These are phyloP conservation scores for Trametes sp. DNA, from an alignment of 1,284 basidiomycete species.

Conservation along the genomic window DNA sequence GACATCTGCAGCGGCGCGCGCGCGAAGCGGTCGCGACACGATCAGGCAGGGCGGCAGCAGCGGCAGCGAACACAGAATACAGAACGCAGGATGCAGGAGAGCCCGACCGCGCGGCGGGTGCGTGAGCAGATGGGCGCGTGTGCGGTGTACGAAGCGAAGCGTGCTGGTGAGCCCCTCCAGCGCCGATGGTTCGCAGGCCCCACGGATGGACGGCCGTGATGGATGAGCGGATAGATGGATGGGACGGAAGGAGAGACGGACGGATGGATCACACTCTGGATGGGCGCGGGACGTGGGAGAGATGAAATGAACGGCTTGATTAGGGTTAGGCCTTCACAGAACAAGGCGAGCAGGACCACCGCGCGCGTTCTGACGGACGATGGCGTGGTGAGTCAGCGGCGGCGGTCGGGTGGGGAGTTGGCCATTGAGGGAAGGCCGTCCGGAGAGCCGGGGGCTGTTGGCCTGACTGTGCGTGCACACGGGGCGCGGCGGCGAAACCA, in stretches of 20 bases:
- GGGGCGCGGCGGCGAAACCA: conserved; percentile 21
- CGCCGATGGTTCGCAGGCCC: conserved; percentile 17
- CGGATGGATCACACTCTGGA: conserved; percentile 17
- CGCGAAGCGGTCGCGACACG: conserved; percentile 9
- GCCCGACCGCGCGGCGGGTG: conserved; percentile 4
- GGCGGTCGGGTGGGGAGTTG: conserved; percentile 18
- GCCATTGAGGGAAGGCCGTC: conserved; percentile 12
- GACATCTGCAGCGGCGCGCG: conserved; percentile 9
- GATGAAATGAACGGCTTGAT: conserved; percentile 17
- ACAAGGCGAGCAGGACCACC: conserved; percentile 12
- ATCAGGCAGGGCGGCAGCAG: conserved; percentile 8
- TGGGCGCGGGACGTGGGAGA: conserved; percentile 17
- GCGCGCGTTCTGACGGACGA: conserved; percentile 20
- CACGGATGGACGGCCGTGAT: conserved; percentile 14
- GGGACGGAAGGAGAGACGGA: conserved; percentile 11
- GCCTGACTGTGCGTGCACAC: conserved; percentile 13
- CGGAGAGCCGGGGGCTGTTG: conserved; percentile 28
- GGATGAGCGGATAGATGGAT: conserved; percentile 20
- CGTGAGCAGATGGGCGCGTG: conserved; percentile 1
- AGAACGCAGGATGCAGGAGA: not conserved
- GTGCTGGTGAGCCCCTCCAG: conserved; percentile 14
- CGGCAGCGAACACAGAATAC: conserved; percentile 10
- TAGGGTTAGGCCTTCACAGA: conserved; percentile 29
- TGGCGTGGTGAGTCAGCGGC: conserved; percentile 16
- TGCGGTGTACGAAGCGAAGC: conserved; percentile 12